Percentiles rank a stretch among this genome's conserved stretches.
Conservation (phyloP, 768 basidiomycete species). For the Mrakia blollopis region DNA sequence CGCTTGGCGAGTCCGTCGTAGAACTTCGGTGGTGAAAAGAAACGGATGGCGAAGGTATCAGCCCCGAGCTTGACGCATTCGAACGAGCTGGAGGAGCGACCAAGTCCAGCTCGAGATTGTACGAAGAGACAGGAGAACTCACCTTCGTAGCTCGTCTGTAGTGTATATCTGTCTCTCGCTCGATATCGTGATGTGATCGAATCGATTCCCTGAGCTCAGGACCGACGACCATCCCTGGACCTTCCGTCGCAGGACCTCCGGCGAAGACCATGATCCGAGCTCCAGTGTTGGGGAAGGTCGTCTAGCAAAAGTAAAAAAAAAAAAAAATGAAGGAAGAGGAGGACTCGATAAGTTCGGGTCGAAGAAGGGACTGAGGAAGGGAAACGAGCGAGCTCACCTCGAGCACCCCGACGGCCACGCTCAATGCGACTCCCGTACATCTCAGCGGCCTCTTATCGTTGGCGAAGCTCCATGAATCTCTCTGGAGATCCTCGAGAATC, state of each 20-base stretch:
- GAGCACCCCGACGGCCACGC: conserved; percentile 84
- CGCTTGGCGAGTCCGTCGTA: conserved; percentile 92
- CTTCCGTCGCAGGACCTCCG: conserved; percentile 92
- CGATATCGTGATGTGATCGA: conserved; percentile 97
- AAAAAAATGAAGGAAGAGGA: background rate
- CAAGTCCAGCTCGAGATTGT: too few relatives aligned
- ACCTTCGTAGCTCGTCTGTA: conserved; percentile 96
- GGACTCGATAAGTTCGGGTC: background rate
- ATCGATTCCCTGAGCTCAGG: conserved; percentile 96
- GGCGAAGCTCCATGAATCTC: conserved; percentile 97
- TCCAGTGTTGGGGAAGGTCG: conserved; percentile 91
- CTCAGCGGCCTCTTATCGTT: conserved; percentile 87
- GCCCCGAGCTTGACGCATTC: conserved; percentile 25
- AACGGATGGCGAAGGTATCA: background rate
- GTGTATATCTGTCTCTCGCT: conserved; percentile 91
- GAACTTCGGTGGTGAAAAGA: conserved; percentile 54
- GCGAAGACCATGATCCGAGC: conserved; percentile 93
- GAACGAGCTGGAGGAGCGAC: background rate
- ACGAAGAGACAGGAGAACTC: background rate
- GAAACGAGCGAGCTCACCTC: conserved; percentile 55
- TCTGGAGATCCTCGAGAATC: conserved; percentile 75
- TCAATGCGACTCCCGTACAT: conserved; percentile 91
- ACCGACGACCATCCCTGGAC: conserved; percentile 93
- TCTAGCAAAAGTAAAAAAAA: conserved; percentile 45
- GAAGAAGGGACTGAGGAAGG: too few relatives aligned